Conservation (phyloP, 2,329 filamentous ascomycete species). For the Exophiala mesophila region DNA sequence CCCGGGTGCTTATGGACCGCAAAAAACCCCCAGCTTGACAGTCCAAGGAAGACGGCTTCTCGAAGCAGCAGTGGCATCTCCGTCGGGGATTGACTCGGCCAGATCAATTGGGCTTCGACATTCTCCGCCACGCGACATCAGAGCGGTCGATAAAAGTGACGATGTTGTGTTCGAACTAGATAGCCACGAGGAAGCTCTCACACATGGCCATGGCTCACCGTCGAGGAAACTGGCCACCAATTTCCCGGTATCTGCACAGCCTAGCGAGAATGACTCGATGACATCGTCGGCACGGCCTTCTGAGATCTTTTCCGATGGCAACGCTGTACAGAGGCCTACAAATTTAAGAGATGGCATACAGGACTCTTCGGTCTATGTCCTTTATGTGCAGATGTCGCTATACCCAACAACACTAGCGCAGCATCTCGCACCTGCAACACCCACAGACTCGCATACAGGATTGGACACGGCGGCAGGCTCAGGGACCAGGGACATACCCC, state of each 20-base stretch:
- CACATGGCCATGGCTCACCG: neutral
- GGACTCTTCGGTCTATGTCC: conserved; percentile 29
- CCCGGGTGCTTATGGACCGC: neutral
- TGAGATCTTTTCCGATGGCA: conserved; percentile 24
- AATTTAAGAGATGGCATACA: conserved; percentile 25
- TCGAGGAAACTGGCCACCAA: neutral
- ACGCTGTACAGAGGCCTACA: conserved; percentile 8
- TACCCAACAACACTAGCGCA: conserved; percentile 59
- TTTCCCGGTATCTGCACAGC: conserved; percentile 3
- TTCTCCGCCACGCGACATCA: neutral
- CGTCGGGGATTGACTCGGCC: neutral
- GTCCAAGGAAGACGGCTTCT: conserved; percentile 10
- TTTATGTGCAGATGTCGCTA: conserved; percentile 66
- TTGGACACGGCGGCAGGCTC: neutral
- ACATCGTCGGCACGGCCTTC: conserved; percentile 16
- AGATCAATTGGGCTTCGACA: neutral
- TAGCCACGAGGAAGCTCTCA: conserved; percentile 7
- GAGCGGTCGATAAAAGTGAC: conserved; percentile 8
- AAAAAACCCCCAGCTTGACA: conserved; percentile 6
- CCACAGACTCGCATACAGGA: conserved; percentile 7
- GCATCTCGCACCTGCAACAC: conserved; percentile 45
- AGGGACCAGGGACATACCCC: conserved; percentile 28
- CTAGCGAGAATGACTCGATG: conserved; percentile 7
- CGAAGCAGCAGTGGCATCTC: neutral
- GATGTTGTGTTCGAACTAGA: conserved; percentile 22